These are phyloP conservation scores for Rachicladosporium sp. DNA, from an alignment of 2,329 filamentous ascomycete genomes.

Conservation along the genomic window DNA sequence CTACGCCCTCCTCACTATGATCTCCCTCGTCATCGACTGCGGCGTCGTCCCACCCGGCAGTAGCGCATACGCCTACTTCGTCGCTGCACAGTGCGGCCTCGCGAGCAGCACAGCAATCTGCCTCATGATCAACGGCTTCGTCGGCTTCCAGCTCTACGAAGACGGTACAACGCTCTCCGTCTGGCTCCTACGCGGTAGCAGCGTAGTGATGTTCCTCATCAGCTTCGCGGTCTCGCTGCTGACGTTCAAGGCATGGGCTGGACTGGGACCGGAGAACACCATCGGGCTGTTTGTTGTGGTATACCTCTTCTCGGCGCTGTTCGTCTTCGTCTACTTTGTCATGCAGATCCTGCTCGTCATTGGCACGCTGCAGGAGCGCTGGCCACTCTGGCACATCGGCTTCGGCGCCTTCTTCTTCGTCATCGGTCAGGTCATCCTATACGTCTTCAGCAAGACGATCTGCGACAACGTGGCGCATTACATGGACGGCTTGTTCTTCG, in stretches of 20 bases:
- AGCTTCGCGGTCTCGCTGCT: constrained; percentile 77
- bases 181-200: constrained; percentile 77
- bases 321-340: constrained; percentile 69
- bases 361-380: constrained; percentile 84
- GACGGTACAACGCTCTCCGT: constrained; percentile 88
- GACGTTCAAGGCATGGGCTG: constrained; percentile 87
- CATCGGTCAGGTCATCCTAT: constrained; percentile 81
- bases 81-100: constrained; percentile 73
- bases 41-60: constrained; percentile 81
- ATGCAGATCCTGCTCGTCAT: constrained; percentile 83
- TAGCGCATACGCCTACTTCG: constrained; percentile 77
- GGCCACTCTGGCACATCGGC: constrained; percentile 82
- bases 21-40: constrained; percentile 81
- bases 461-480: constrained; percentile 82
- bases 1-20: constrained; percentile 80
- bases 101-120: constrained; percentile 77
- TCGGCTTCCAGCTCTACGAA: constrained; percentile 96
- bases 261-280: constrained; percentile 73
- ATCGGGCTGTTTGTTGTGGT: constrained; percentile 81
- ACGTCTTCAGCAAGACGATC: constrained; percentile 75
- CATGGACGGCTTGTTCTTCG: constrained; percentile 86
- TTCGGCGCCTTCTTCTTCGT: constrained; percentile 90
- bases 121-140: constrained; percentile 91
- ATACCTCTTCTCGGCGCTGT: constrained; percentile 81
- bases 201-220: constrained; percentile 69